Percentiles rank a stretch among this genome's conserved stretches.
Evolutionary conservation across 345 rosid genomes (phyloP).

Genomic region (Rhizophora mangle): DNA sequence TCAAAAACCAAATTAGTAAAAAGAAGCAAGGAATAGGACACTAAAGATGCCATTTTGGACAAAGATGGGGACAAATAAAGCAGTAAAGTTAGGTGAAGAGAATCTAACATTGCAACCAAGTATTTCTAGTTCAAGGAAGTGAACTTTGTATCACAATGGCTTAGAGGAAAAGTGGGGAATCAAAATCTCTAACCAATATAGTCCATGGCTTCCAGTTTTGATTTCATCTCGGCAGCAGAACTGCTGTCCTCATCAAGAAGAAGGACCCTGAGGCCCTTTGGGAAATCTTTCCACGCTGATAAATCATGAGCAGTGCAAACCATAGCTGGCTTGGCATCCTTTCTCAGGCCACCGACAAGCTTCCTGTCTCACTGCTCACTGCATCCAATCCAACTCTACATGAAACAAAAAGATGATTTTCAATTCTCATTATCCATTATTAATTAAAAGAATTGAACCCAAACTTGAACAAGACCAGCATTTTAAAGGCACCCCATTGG

Average conservation of each 20-base stretch:
- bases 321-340: slow-evolving; percentile 98
- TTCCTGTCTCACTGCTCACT: slow-evolving; percentile 23
- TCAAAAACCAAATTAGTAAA: slow-evolving; percentile 8
- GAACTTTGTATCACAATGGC: neutral
- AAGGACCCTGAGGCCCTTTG: slow-evolving; percentile 91
- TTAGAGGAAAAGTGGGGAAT: slow-evolving; percentile 2
- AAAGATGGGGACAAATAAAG: slow-evolving; percentile 14
- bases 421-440: slow-evolving; percentile 9
- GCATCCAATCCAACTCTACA: slow-evolving; percentile 31
- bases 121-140: slow-evolving; percentile 10
- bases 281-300: slow-evolving; percentile 87
- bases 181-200: slow-evolving; percentile 65
- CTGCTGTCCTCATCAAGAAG: slow-evolving; percentile 58
- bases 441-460: neutral
- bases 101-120: slow-evolving; percentile 8
- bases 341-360: slow-evolving; percentile 57
- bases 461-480: neutral
- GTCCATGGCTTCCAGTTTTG: slow-evolving; percentile 83
- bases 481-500: neutral
- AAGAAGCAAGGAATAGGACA: slow-evolving; percentile 17
- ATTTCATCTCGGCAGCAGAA: slow-evolving; percentile 62
- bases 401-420: slow-evolving; percentile 11
- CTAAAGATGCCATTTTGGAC: slow-evolving; percentile 7
- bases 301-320: slow-evolving; percentile 74
- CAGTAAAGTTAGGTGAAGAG: slow-evolving; percentile 18